Conservation (phyloP, 2,329 filamentous ascomycete species). For the Alternaria brassicae region DNA sequence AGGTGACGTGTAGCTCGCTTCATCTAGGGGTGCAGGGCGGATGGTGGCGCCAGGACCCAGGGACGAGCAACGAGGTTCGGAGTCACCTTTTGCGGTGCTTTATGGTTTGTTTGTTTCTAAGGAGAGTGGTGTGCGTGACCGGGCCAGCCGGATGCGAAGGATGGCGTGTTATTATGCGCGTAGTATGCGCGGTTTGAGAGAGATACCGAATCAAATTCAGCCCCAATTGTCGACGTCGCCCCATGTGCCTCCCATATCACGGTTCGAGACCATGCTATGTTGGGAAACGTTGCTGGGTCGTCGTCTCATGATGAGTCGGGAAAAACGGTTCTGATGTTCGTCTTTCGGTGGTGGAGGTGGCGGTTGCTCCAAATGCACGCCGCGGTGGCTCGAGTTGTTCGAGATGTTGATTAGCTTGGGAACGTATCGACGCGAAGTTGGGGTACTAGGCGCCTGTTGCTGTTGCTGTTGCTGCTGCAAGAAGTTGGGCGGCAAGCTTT, state of each 20-base stretch:
- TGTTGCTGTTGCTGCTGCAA: conserved; percentile 25
- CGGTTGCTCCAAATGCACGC: conserved; percentile 39
- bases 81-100: conserved; percentile 50
- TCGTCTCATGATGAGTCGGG: conserved; percentile 45
- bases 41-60: conserved; percentile 1
- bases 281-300: conserved; percentile 49
- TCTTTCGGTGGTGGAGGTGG: conserved; percentile 48
- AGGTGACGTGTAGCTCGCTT: conserved; percentile 48
- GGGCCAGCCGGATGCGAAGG: conserved; percentile 35
- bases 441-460: conserved; percentile 12
- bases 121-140: conserved; percentile 33
- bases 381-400: conserved; percentile 35
- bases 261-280: conserved; percentile 41
- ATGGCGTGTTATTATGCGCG: conserved; percentile 1
- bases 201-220: conserved; percentile 18
- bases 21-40: conserved; percentile 13
- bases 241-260: conserved; percentile 43
- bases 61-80: conserved; percentile 42
- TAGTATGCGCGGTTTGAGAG: background rate
- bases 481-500: conserved; percentile 48
- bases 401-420: conserved; percentile 48
- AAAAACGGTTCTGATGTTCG: conserved; percentile 44
- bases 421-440: conserved; percentile 40
- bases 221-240: conserved; percentile 48
- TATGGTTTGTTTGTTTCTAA: conserved; percentile 27